Conservation (phyloP, 139 green algal species). For the Chlamydomonas urium region DNA sequence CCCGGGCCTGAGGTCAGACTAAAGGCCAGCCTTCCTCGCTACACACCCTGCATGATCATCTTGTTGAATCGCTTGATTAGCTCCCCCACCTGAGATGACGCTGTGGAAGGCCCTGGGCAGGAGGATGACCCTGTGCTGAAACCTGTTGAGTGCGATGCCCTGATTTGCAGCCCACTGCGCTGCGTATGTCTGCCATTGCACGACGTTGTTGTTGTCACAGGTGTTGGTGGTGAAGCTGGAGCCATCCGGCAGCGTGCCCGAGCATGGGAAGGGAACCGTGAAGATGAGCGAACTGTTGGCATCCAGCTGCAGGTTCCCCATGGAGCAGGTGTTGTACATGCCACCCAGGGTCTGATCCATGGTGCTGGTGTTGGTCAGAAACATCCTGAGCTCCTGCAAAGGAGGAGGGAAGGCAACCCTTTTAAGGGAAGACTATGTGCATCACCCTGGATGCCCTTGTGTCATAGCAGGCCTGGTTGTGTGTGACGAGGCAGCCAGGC, state of each 20-base stretch:
- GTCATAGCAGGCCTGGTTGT: background rate
- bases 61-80: too few relatives aligned
- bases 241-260: background rate
- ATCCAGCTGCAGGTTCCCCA: constrained; percentile 4
- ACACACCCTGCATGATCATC: too few relatives aligned
- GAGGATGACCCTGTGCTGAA: background rate
- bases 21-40: too few relatives aligned
- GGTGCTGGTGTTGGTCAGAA: background rate
- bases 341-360: constrained; percentile 5
- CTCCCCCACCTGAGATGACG: background rate
- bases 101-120: background rate
- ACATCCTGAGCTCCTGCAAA: background rate
- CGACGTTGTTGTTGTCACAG: background rate
- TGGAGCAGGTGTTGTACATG: constrained; percentile 2
- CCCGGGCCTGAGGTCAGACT: too few relatives aligned
- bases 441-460: background rate
- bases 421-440: background rate
- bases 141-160: background rate
- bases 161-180: background rate
- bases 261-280: constrained; percentile 8
- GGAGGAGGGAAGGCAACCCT: background rate
- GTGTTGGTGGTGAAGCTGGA: constrained; percentile 3
- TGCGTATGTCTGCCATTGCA: background rate
- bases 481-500: background rate
- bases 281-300: background rate